Evolutionary conservation across 164 flowering plant genomes (phyloP).

Genomic region (Vitis riparia): DNA sequence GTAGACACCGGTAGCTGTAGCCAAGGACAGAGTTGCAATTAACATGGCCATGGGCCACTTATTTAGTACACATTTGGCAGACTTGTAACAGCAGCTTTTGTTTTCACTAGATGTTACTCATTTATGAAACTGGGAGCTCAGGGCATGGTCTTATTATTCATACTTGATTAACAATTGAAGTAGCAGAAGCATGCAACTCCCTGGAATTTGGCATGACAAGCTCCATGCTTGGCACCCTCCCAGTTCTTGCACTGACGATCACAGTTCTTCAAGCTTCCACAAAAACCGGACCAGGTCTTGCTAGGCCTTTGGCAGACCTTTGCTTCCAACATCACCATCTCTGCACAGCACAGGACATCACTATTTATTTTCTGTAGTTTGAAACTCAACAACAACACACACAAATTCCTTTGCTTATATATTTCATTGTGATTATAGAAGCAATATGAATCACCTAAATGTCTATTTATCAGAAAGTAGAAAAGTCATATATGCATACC

Average conservation of each 20-base stretch:
- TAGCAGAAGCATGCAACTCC: constrained; percentile 60
- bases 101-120: neutral
- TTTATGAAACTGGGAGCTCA: too few relatives aligned
- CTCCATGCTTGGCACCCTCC: constrained; percentile 46
- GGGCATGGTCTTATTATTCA: neutral
- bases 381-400: neutral
- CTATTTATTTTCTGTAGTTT: neutral
- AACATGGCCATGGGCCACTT: neutral
- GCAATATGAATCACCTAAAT: neutral
- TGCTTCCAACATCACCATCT: constrained; percentile 26
- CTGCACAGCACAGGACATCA: constrained; percentile 18
- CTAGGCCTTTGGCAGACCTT: constrained; percentile 39
- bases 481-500: constrained; percentile 1
- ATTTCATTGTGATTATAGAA: neutral
- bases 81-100: neutral
- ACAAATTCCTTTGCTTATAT: neutral
- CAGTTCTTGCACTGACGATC: constrained; percentile 41
- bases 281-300: constrained; percentile 48
- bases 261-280: constrained; percentile 31
- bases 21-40: constrained; percentile 1
- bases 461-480: neutral
- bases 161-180: constrained; percentile 31
- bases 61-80: constrained; percentile 4
- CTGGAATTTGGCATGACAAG: constrained; percentile 39
- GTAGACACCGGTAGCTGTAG: too few relatives aligned